Evolutionary conservation across 306 rosid genomes (phyloP).

Genomic region (Castanopsis chinensis): DNA sequence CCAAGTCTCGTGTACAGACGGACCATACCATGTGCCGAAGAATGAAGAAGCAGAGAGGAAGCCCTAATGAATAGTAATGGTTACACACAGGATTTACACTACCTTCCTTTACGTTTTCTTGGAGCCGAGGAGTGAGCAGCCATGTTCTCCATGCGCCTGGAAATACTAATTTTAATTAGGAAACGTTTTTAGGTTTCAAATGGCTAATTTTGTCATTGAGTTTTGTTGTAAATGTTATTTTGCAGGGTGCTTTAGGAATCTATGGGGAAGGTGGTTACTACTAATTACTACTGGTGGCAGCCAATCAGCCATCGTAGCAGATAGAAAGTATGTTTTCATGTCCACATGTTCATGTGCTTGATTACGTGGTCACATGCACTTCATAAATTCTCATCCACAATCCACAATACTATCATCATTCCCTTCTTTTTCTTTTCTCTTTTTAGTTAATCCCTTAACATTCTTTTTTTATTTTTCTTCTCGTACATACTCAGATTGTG

Average conservation of each 20-base stretch:
- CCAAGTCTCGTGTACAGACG: not conserved
- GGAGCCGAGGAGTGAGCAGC: not conserved
- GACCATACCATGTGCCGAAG: not conserved
- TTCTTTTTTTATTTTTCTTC: not conserved
- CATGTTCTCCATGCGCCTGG: constrained; percentile 12
- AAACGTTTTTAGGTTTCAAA: not conserved
- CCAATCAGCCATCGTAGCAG: constrained; percentile 2
- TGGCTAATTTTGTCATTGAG: not conserved
- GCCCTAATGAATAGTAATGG: not conserved
- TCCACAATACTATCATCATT: not conserved
- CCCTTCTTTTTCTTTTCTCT: not conserved
- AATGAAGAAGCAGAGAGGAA: not conserved
- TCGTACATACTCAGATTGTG: too few species aligned
- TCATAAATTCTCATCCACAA: not conserved
- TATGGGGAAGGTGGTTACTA: not conserved
- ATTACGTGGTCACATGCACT: not conserved
- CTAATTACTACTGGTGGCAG: not conserved
- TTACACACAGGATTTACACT: not conserved
- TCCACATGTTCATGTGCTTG: constrained; percentile 7
- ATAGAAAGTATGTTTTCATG: not conserved
- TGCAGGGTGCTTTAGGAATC: constrained; percentile 6
- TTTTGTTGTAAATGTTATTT: not conserved
- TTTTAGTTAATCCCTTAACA: too few species aligned
- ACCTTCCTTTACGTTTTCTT: not conserved
- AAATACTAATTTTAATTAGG: not conserved